phyloP scores from a whole-genome alignment of 345 rosid species.

The Eucalyptus tenuipes region DNA sequence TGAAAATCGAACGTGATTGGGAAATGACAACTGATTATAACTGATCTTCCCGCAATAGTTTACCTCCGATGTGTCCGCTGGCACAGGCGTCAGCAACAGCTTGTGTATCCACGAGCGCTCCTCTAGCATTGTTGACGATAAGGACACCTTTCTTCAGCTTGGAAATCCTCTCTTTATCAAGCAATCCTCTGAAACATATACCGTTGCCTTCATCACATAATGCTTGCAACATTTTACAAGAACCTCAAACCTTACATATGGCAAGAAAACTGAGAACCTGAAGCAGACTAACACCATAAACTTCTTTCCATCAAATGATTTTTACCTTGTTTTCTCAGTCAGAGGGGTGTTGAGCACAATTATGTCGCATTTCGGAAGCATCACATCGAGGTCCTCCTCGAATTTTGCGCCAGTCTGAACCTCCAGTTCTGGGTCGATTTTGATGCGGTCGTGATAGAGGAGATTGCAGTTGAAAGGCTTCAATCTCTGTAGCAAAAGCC shows the following conservation, averaged over 20 bases:
- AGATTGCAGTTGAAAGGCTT: conserved; percentile 90
- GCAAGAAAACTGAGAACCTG: background rate
- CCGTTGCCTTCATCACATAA: background rate
- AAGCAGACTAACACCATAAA: background rate
- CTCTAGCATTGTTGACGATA: conserved; percentile 91
- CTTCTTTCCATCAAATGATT: background rate
- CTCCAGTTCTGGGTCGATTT: conserved; percentile 67
- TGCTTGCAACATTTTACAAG: background rate
- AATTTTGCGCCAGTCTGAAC: conserved; percentile 51
- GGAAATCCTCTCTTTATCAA: conserved; percentile 57
- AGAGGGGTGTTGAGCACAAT: conserved; percentile 77
- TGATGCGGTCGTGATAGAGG: conserved; percentile 70
- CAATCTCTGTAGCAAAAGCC: conserved; percentile 72
- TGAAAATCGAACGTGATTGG: background rate
- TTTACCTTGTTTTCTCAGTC: conserved; percentile 70
- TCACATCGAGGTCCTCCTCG: conserved; percentile 59
- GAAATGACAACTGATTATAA: background rate
- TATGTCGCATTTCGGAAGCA: conserved; percentile 85
- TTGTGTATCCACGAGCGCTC: conserved; percentile 82
- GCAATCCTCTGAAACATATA: conserved; percentile 43
- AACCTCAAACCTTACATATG: background rate
- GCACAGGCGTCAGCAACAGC: conserved; percentile 76
- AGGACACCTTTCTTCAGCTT: conserved; percentile 83
- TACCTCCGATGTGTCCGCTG: conserved; percentile 81
- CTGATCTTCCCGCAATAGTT: background rate